A percentile compares a stretch with the other conserved stretches of the same genome.
Evolutionary conservation across 345 rosid species (phyloP).

Genomic region (Syzygium grande): DNA sequence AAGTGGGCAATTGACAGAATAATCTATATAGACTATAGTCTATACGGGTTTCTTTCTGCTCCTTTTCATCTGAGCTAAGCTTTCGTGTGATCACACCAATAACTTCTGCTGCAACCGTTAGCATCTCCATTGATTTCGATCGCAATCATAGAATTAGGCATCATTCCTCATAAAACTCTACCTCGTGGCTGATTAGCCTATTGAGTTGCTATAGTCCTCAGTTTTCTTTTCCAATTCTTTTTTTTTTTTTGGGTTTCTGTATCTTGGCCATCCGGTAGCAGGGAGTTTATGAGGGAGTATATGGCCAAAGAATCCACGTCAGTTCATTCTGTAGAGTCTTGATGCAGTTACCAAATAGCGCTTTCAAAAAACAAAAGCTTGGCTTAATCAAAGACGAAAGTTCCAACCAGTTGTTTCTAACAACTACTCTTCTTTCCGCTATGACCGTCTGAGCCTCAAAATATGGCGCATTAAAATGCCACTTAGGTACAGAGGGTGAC

Average conservation of each 20-base stretch:
- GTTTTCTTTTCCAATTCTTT: neutral
- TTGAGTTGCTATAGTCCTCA: neutral
- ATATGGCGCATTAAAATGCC: neutral
- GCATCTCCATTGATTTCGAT: neutral
- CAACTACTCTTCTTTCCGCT: neutral
- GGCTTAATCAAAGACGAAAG: neutral
- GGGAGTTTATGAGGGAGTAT: neutral
- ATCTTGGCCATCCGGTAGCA: neutral
- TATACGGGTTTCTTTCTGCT: neutral
- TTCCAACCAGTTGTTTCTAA: neutral
- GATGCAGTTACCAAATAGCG: neutral
- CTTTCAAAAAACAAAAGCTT: neutral
- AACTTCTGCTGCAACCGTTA: neutral
- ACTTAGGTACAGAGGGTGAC: neutral
- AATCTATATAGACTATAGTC: neutral
- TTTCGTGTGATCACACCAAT: neutral
- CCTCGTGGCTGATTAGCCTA: neutral
- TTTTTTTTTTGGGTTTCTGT: neutral
- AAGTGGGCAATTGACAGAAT: neutral
- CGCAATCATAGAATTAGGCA: neutral
- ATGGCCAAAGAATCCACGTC: neutral
- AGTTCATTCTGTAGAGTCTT: neutral
- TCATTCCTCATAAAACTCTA: neutral
- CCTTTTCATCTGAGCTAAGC: neutral
- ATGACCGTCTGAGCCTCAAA: neutral